These are phyloP conservation scores for Aspergillus nanangensis DNA, from an alignment of 495 filamentous ascomycete species.

Conservation along the genomic window DNA sequence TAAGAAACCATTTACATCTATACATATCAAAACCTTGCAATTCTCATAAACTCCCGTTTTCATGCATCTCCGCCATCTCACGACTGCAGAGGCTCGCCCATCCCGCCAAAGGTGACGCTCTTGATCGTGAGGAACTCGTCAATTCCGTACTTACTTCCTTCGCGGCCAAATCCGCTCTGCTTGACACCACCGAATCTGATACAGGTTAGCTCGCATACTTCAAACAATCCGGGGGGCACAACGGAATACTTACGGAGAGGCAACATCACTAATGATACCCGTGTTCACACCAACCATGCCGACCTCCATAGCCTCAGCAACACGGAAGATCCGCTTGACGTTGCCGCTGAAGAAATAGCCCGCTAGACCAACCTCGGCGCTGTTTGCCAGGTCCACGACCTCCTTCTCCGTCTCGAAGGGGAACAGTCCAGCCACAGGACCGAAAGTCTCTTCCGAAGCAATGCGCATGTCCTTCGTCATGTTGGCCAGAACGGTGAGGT, in stretches of 20 bases:
- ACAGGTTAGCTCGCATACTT: conserved; percentile 8
- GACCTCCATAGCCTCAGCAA: conserved; percentile 81
- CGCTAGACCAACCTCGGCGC: conserved; percentile 72
- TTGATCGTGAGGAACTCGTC: conserved; percentile 86
- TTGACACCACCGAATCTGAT: conserved; percentile 85
- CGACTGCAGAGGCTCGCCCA: conserved; percentile 53
- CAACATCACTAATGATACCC: conserved; percentile 76
- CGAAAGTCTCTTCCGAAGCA: conserved; percentile 81
- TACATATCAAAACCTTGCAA: not conserved
- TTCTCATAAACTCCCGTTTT: too few relatives aligned
- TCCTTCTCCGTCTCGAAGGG: conserved; percentile 79
- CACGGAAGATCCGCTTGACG: conserved; percentile 63
- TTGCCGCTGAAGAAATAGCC: conserved; percentile 86
- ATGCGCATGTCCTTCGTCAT: conserved; percentile 79
- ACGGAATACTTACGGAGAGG: conserved; percentile 51
- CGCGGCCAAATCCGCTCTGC: conserved; percentile 84
- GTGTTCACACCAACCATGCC: conserved; percentile 91
- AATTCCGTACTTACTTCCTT: conserved; percentile 88
- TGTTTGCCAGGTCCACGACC: conserved; percentile 74
- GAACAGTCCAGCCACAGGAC: conserved; percentile 81
- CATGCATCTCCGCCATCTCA: conserved; percentile 12
- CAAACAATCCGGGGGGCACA: not conserved
- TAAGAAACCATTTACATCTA: not conserved
- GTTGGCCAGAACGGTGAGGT: conserved; percentile 75
- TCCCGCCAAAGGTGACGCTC: conserved; percentile 79